Evolutionary conservation across 208 protist genomes (phyloP).

Genomic region (Trypanosoma lewisi): DNA sequence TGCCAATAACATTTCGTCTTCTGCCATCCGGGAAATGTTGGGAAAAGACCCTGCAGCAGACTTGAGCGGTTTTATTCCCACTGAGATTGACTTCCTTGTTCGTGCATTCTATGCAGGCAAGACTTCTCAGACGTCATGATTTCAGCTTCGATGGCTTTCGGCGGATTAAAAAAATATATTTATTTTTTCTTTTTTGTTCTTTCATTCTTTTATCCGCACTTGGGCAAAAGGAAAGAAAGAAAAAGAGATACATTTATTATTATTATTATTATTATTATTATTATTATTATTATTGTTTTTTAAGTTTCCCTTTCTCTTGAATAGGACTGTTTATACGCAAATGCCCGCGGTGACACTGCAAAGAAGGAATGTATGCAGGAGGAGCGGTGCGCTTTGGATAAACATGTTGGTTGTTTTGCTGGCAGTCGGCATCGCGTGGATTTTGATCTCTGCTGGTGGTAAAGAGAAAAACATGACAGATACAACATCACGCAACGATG

Average conservation of each 20-base stretch:
- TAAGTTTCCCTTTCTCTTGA: background rate
- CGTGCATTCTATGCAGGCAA: slow-evolving; percentile 7
- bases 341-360: background rate
- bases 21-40: slow-evolving; percentile 41
- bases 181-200: background rate
- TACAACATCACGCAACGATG: background rate
- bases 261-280: no score
- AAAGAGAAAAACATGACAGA: background rate
- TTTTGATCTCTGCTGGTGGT: slow-evolving; percentile 9
- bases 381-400: background rate
- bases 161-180: background rate
- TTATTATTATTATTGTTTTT: background rate
- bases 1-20: slow-evolving; percentile 54
- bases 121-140: background rate
- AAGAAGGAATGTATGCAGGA: background rate
- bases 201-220: no score
- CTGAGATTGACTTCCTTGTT: slow-evolving; percentile 7
- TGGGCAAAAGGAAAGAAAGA: no score
- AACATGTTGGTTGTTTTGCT: background rate
- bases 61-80: slow-evolving; percentile 5
- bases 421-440: background rate
- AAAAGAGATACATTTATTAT: no score
- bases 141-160: no score
- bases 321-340: background rate
- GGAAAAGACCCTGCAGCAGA: slow-evolving; percentile 13